phyloP scores from a whole-genome alignment of 2,329 filamentous ascomycete species.

The Biscogniauxia marginata region DNA sequence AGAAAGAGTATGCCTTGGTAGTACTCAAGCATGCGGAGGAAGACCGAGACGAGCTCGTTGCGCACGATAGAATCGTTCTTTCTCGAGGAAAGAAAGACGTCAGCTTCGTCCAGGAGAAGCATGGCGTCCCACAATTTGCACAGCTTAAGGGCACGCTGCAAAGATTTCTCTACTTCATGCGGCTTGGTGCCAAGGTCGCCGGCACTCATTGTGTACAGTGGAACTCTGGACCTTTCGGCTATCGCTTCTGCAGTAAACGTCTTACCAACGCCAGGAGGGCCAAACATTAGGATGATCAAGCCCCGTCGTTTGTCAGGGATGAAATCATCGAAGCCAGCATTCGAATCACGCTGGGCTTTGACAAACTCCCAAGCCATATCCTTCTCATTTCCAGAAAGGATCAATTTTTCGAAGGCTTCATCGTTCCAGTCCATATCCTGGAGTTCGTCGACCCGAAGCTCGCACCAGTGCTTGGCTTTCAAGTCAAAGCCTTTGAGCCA shows the following conservation, averaged over 20 bases:
- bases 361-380: constrained; percentile 39
- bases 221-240: constrained; percentile 18
- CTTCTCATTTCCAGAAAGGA: constrained; percentile 37
- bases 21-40: constrained; percentile 26
- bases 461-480: constrained; percentile 35
- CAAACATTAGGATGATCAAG: background rate
- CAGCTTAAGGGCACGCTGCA: constrained; percentile 35
- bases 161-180: constrained; percentile 32
- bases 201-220: constrained; percentile 40
- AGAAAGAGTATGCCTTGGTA: constrained; percentile 40
- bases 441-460: constrained; percentile 27
- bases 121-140: constrained; percentile 42
- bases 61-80: constrained; percentile 34
- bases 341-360: no score
- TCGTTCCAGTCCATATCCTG: constrained; percentile 36
- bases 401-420: constrained; percentile 36
- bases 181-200: constrained; percentile 39
- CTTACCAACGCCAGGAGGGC: background rate
- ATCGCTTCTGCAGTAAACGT: background rate
- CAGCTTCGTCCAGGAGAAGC: constrained; percentile 43
- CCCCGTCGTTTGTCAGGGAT: constrained; percentile 13
- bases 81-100: constrained; percentile 41
- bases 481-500: constrained; percentile 40
- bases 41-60: constrained; percentile 38
- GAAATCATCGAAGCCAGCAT: constrained; percentile 37